These are phyloP conservation scores for Fusarium torulosum DNA, from an alignment of 2,329 filamentous ascomycete species.

Conservation along the genomic window DNA sequence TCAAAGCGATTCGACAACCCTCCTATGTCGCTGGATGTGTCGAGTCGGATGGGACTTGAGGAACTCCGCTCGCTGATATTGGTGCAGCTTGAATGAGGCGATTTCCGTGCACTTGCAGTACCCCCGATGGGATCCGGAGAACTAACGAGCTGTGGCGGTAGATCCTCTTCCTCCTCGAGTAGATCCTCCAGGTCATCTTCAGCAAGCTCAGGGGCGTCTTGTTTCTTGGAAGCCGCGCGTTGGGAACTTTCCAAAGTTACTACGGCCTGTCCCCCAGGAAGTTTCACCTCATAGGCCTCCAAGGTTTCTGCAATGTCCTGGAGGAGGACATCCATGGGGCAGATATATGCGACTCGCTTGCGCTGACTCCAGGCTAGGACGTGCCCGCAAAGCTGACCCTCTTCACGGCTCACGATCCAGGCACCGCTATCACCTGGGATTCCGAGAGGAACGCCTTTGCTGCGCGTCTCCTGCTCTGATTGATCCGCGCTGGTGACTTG, in stretches of 20 bases:
- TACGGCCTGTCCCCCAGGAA: constrained; percentile 71
- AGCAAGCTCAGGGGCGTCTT: constrained; percentile 15
- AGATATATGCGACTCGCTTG: constrained; percentile 89
- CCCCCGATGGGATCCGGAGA: constrained; percentile 22
- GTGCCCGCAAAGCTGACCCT: constrained; percentile 88
- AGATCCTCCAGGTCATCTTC: constrained; percentile 49
- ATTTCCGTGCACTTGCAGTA: constrained; percentile 5
- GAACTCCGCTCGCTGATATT: constrained; percentile 40
- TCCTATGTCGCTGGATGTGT: constrained; percentile 47
- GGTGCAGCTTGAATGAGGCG: constrained; percentile 31
- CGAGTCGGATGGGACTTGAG: constrained; percentile 48
- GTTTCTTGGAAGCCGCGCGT: constrained; percentile 17
- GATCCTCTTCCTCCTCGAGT: constrained; percentile 48
- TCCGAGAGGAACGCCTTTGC: constrained; percentile 60
- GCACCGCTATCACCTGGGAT: constrained; percentile 93
- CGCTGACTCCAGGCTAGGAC: constrained; percentile 88
- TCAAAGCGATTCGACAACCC: constrained; percentile 50
- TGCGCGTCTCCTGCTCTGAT: constrained; percentile 30
- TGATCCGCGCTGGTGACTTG: constrained; percentile 63
- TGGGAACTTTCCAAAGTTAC: constrained; percentile 46
- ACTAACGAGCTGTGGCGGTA: constrained; percentile 28
- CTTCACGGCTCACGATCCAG: constrained; percentile 86
- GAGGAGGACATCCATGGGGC: constrained; percentile 91
- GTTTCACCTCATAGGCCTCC: constrained; percentile 74
- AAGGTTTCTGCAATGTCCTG: constrained; percentile 86